Evolutionary conservation across 345 rosid genomes (phyloP), one percentile per base, ranked within the genome.

Genomic region (Euphorbia lathyris): DNA sequence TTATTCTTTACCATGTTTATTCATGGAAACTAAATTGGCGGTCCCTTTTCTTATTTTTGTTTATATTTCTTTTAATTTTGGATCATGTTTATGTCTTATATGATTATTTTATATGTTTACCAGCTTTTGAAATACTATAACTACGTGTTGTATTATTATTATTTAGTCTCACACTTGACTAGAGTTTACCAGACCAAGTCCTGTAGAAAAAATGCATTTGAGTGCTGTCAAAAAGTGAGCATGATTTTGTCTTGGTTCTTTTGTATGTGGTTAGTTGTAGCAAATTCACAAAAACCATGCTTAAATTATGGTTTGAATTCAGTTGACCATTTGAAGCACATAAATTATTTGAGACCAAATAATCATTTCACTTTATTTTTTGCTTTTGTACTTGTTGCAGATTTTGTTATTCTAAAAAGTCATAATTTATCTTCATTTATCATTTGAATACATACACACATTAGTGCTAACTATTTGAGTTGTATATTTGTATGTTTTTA

Each of bases 101-200:
- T 47, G 25, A 65, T 65, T 65, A 57, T 65, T 47, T 65, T 5
- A 27, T 48, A 65, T 65, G 57, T 65, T 48, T 65, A 25, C 36
- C 42, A 48, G 68, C 68, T 27, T 26, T 55, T 3, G 13, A 34
- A 22, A 45, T 67, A 53, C n/a, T n/a, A n/a, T n/a, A n/a, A n/a
- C n/a, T n/a, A n/a, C n/a, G n/a, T 45, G n/a, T 38, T n/a, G n/a
- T n/a, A n/a, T n/a, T n/a, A n/a, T n/a, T n/a, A 23, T 5, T 63
- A 4, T 34, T n/a, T 7, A 0, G 19, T 38, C n/a, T 63, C 25
- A 29, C 0, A 32, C 11, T 34, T 34, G 3, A 3, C 20, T 61
- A 20, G 17, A 45, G 16, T 47, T 2, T 19, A 19, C 32, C n/a
- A n/a, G n/a, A n/a, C n/a, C 36, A 38, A 26, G 51, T 42, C 38